These are phyloP conservation scores for Claviceps sp. DNA, from an alignment of 2,329 filamentous ascomycete genomes.

Conservation along the genomic window DNA sequence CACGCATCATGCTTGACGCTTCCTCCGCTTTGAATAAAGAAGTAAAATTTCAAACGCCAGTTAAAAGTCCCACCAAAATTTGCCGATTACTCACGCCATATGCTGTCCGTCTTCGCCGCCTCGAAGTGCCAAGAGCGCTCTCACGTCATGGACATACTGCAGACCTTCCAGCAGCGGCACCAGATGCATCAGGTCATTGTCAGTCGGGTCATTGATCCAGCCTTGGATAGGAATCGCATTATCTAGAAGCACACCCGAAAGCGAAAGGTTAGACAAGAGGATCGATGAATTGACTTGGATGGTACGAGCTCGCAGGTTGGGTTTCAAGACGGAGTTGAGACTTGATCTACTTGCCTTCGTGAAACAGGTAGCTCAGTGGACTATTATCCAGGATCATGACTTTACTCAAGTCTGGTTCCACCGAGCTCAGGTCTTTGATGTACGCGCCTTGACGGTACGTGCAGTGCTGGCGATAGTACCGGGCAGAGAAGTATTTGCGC, in stretches of 20 bases:
- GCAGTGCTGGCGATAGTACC: constrained; percentile 96
- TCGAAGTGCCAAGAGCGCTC: constrained; percentile 75
- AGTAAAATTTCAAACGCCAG: constrained; percentile 4
- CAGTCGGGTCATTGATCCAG: constrained; percentile 97
- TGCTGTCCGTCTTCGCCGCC: constrained; percentile 67
- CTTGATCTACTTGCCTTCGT: constrained; percentile 57
- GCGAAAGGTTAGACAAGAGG: constrained; percentile 2
- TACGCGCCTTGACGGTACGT: constrained; percentile 91
- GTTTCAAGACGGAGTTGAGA: no score
- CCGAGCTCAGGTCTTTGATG: constrained; percentile 92
- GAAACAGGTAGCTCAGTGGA: constrained; percentile 95
- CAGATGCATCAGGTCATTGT: constrained; percentile 86
- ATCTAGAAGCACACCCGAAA: constrained; percentile 39
- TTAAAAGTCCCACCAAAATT: constrained; percentile 1
- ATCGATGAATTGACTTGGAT: background rate
- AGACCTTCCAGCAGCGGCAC: constrained; percentile 85
- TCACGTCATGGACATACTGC: constrained; percentile 92
- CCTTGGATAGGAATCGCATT: constrained; percentile 98
- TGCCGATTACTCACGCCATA: constrained; percentile 23
- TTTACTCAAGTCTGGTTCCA: constrained; percentile 92
- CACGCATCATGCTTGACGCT: background rate
- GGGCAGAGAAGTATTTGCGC: constrained; percentile 84
- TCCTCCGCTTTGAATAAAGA: background rate
- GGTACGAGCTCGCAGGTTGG: no score
- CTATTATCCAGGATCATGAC: constrained; percentile 99